Evolutionary conservation across 2,329 filamentous ascomycete genomes (phyloP), one percentile per base, ranked within the genome.

Genomic region (Eutypella sp.): DNA sequence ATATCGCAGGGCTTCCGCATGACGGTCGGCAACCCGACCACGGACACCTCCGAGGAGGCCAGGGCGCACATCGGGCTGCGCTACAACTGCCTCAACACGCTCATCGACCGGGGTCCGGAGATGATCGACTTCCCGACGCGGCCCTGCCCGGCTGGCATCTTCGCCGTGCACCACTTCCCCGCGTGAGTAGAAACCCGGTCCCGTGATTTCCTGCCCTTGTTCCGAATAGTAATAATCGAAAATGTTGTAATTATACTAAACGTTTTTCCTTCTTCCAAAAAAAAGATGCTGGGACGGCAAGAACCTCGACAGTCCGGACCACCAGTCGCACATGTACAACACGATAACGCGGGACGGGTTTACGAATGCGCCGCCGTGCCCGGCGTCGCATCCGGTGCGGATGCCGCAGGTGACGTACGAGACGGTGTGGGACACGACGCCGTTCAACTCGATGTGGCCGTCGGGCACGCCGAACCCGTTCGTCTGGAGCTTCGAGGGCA

Each of bases 371-470:
- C 52, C 52, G 1, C 42, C 60, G 1, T 72, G 69, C 41, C 52
- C 52, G 15, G 48, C 50, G 5, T 53, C 52, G 5, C 50, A 55
- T 44, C 52, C 50, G 5, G 63, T 67, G 2, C 65, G 66, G 1
- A 65, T 74, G 40, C 64, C 69, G 2, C 72, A 73, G 47, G 53
- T 74, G 10, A 59, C 60, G 1, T 62, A 70, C 56, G 71, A 74
- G 53, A 70, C 72, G 31, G 71, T 73, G 56, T 74, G 71, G 67
- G 66, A 72, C 45, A 69, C 67, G 8, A 60, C 62, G 19, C 55
- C 59, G 45, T 71, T 71, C 51, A 68, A 67, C 48, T 57, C 64
- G 59, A 49, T 69, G 41, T 64, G 66, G 67, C 58, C 58, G 5
- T 55, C 61, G 34, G 62, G 65, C 36, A 54, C 61, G 3, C 57